Evolutionary conservation across 306 rosid genomes (phyloP).

Genomic region (Vachellia collinsii): DNA sequence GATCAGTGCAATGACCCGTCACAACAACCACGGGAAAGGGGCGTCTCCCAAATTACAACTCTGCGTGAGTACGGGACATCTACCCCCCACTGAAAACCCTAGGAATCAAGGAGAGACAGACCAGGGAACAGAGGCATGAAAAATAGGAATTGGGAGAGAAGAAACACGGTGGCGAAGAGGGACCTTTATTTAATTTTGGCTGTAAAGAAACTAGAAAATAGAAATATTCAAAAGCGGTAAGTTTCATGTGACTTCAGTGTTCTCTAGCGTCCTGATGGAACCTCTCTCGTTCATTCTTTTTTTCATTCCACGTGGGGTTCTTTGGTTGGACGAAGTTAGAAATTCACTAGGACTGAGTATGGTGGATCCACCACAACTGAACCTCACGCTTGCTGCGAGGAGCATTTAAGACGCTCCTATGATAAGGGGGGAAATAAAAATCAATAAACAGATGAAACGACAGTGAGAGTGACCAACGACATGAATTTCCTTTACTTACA

Average conservation of each 20-base stretch:
- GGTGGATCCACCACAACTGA: slow-evolving; percentile 3
- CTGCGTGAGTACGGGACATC: slow-evolving; percentile 7
- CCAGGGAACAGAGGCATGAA: slow-evolving; percentile 40
- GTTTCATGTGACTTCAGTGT: slow-evolving; percentile 24
- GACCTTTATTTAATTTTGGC: slow-evolving; percentile 47
- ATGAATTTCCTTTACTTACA: background rate
- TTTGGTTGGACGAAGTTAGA: background rate
- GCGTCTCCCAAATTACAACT: slow-evolving; percentile 10
- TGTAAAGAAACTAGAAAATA: slow-evolving; percentile 16
- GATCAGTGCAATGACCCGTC: slow-evolving; percentile 43
- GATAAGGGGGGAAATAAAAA: slow-evolving; percentile 24
- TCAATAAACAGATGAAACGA: slow-evolving; percentile 32
- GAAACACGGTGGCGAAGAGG: slow-evolving; percentile 25
- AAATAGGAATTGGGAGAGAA: slow-evolving; percentile 34
- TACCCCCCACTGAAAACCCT: slow-evolving; percentile 57
- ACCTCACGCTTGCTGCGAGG: slow-evolving; percentile 44
- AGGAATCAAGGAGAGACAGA: slow-evolving; percentile 51
- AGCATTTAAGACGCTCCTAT: slow-evolving; percentile 40
- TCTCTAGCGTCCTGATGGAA: background rate
- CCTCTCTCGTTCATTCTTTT: too few relatives aligned
- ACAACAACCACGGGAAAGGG: slow-evolving; percentile 32
- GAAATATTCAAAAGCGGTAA: slow-evolving; percentile 5
- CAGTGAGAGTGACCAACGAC: slow-evolving; percentile 39
- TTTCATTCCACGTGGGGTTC: background rate
- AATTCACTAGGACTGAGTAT: background rate